phyloP scores from a whole-genome alignment of 176 grass and related monocot genomes.

The Echinochloa phyllopogon region DNA sequence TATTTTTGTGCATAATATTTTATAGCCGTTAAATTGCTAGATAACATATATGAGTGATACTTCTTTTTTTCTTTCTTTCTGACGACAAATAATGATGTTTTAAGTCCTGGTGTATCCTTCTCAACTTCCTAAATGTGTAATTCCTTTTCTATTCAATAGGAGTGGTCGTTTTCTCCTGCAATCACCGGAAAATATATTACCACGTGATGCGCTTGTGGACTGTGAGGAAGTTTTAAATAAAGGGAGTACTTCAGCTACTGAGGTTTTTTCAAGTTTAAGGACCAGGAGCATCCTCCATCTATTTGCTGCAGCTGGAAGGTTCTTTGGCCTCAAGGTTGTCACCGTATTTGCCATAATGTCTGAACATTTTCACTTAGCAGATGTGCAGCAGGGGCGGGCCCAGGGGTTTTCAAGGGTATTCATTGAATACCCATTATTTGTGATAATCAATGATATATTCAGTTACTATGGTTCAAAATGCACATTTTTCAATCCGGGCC shows the following conservation, averaged over 20 bases:
- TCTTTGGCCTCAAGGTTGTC: slow-evolving; percentile 86
- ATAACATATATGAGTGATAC: slow-evolving; percentile 10
- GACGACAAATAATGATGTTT: slow-evolving; percentile 14
- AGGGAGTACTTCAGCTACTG: slow-evolving; percentile 56
- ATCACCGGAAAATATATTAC: slow-evolving; percentile 85
- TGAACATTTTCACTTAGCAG: slow-evolving; percentile 23
- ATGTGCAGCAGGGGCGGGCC: neutral
- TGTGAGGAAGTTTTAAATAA: slow-evolving; percentile 85
- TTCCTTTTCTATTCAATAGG: slow-evolving; percentile 51
- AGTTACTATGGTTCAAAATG: no score
- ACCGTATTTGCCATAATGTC: slow-evolving; percentile 20
- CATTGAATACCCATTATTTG: no score
- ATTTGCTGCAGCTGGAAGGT: slow-evolving; percentile 78
- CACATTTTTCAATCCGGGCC: no score
- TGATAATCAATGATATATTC: no score
- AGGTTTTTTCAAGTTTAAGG: slow-evolving; percentile 82
- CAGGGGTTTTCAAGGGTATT: no score
- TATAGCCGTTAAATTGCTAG: neutral
- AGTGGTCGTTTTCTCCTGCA: slow-evolving; percentile 81
- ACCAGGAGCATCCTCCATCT: slow-evolving; percentile 95
- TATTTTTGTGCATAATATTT: neutral
- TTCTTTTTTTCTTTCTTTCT: neutral
- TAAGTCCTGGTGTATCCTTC: slow-evolving; percentile 3
- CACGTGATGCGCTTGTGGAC: slow-evolving; percentile 53
- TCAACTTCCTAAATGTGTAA: slow-evolving; percentile 32